phyloP scores from a whole-genome alignment of 352 stramenopile genomes.

The Phytophthora pistaciae region DNA sequence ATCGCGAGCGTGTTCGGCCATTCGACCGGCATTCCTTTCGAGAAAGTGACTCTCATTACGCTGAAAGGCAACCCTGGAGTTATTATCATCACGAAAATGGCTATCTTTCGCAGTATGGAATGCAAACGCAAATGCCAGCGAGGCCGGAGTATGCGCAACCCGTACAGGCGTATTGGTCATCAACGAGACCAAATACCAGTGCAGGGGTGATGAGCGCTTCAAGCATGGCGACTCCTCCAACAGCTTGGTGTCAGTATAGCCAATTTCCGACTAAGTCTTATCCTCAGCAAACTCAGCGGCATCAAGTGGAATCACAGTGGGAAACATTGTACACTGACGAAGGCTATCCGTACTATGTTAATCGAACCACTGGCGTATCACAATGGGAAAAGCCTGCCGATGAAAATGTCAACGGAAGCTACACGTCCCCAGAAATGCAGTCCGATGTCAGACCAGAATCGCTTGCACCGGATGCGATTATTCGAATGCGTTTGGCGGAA shows the following conservation, averaged over 20 bases:
- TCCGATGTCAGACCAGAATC: constrained; percentile 8
- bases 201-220: not conserved
- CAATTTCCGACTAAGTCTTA: constrained; percentile 8
- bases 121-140: constrained; percentile 14
- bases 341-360: constrained; percentile 85
- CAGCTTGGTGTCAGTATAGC: constrained; percentile 21
- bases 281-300: constrained; percentile 7
- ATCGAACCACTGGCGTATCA: constrained; percentile 68
- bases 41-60: constrained; percentile 19
- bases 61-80: constrained; percentile 16
- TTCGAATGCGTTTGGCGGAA: constrained; percentile 57
- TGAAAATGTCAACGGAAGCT: constrained; percentile 5
- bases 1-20: constrained; percentile 33
- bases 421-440: constrained; percentile 6
- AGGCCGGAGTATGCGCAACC: constrained; percentile 19
- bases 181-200: not conserved
- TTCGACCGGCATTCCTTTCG: constrained; percentile 18
- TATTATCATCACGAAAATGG: constrained; percentile 14
- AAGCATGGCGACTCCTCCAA: not conserved
- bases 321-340: constrained; percentile 78
- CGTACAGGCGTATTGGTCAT: constrained; percentile 16
- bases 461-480: constrained; percentile 50
- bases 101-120: constrained; percentile 21
- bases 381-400: constrained; percentile 78
- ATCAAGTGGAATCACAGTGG: constrained; percentile 44